phyloP scores from a whole-genome alignment of 345 rosid genomes.

The Brassica nigra region DNA sequence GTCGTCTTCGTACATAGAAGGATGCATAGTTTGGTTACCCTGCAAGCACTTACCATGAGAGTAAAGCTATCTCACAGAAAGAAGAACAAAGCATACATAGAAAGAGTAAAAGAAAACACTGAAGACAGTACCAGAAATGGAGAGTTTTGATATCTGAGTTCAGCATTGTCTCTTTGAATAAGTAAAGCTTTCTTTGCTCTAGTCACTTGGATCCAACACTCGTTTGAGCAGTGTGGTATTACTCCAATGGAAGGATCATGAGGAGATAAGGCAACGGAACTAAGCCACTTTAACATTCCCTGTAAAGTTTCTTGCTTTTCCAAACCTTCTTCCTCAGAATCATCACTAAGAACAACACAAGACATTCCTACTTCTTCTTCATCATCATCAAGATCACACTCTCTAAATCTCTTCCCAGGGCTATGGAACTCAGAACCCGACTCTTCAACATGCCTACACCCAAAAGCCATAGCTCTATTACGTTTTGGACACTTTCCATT shows the following conservation, averaged over 20 bases:
- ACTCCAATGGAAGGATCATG: conserved; percentile 48
- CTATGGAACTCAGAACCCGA: conserved; percentile 16
- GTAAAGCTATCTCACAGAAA: conserved; percentile 9
- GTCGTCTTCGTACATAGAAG: conserved; percentile 56
- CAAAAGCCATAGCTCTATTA: conserved; percentile 30
- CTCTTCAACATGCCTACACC: conserved; percentile 24
- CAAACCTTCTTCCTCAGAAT: conserved; percentile 20
- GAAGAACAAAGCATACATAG: background rate
- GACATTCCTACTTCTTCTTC: conserved; percentile 38
- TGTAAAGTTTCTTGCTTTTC: conserved; percentile 41
- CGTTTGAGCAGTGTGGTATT: conserved; percentile 47
- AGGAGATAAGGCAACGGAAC: conserved; percentile 54
- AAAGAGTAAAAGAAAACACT: background rate
- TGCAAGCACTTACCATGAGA: conserved; percentile 41
- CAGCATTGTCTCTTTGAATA: conserved; percentile 34
- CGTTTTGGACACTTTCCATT: conserved; percentile 31
- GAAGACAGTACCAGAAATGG: conserved; percentile 37
- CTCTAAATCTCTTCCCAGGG: conserved; percentile 22
- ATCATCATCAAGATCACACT: conserved; percentile 26
- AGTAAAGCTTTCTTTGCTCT: conserved; percentile 55
- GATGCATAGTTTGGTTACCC: conserved; percentile 57
- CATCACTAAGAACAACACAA: conserved; percentile 24
- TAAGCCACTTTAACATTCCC: conserved; percentile 66
- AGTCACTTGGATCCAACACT: conserved; percentile 51
- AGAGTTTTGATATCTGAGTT: conserved; percentile 15